Base-by-base conservation (phyloP, 2,329 filamentous ascomycete species). In the Scedosporium aurantiacum region DNA sequence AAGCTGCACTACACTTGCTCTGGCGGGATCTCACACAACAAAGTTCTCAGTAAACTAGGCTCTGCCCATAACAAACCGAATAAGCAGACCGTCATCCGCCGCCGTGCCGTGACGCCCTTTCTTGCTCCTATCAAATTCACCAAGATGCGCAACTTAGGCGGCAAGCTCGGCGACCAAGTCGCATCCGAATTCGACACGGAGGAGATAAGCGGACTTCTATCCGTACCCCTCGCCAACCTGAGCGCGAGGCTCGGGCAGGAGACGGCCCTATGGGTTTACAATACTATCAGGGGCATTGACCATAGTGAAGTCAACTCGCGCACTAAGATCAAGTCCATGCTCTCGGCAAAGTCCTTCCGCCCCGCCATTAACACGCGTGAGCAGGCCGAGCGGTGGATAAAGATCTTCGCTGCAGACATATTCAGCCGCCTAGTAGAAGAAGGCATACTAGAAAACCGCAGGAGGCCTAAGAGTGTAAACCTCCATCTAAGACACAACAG, bases 291-390 rank as follows among this genome's bases (percentile, higher is more conserved):
- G 10, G 94, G 94, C 1, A 84, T 92, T 63, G 94, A 99, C 71
- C 78, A 79, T 58, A 94, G 88, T 67, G 92, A 97, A 72, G 91
- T 99, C 66, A 97, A 91, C 69, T 83, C 91, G 28, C 82, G 93
- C 59, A 96, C 91, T 1, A 90, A 94, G 69, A 96, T 97, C 76
- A 97, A 97, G 72, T 94, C 89, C 16, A 97, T 99, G 92, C 79
- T 97, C 14, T 97, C 91, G 1, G 92, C 94, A 21, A 99, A 99
- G 71, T 95, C 91, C 0, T 99, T 99, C 69, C 82, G 90, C 27
- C 94, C 94, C 0, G 85, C 82, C 61, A 93, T 97, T 70, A 89
- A 85, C 66, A 87, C 80, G 2, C 76, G 83, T 18, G 90, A 94
- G 23, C 90, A 96, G 71, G 93, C 87, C 1, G 78, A 83, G 25